Evolutionary conservation across 768 basidiomycete genomes (phyloP).

Genomic region (Phylloporus sp.): DNA sequence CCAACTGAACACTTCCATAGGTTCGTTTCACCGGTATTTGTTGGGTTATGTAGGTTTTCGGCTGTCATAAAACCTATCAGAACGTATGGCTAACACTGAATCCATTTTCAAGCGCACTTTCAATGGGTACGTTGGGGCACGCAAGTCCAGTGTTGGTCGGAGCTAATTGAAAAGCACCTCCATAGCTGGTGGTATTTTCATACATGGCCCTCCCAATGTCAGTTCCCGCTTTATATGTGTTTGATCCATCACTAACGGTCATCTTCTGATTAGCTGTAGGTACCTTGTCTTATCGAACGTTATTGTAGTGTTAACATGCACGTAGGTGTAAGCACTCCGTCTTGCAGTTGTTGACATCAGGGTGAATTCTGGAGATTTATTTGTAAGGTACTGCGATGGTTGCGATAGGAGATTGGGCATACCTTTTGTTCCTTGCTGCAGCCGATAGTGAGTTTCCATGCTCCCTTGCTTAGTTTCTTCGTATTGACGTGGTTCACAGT

Average conservation of each 20-base stretch:
- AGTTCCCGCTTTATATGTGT: neutral
- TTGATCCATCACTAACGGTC: neutral
- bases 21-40: too few relatives aligned
- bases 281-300: neutral
- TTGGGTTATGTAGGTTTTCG: neutral
- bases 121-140: neutral
- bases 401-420: neutral
- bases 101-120: neutral
- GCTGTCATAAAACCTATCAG: too few relatives aligned
- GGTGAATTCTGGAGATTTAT: neutral
- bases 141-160: neutral
- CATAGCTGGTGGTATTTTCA: slow-evolving; percentile 3
- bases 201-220: slow-evolving; percentile 5
- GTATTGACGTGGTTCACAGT: slow-evolving; percentile 3
- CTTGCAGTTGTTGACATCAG: neutral
- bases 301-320: neutral
- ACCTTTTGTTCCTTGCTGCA: neutral
- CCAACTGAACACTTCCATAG: neutral
- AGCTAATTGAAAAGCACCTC: neutral
- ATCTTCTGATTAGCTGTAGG: slow-evolving; percentile 4
- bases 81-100: too few relatives aligned
- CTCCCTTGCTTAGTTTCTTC: neutral
- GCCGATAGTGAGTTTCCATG: slow-evolving; percentile 5
- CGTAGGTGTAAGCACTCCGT: slow-evolving; percentile 8
- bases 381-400: neutral